Evolutionary conservation across 768 basidiomycete genomes (phyloP).

Genomic region (Amylocystis lapponica): DNA sequence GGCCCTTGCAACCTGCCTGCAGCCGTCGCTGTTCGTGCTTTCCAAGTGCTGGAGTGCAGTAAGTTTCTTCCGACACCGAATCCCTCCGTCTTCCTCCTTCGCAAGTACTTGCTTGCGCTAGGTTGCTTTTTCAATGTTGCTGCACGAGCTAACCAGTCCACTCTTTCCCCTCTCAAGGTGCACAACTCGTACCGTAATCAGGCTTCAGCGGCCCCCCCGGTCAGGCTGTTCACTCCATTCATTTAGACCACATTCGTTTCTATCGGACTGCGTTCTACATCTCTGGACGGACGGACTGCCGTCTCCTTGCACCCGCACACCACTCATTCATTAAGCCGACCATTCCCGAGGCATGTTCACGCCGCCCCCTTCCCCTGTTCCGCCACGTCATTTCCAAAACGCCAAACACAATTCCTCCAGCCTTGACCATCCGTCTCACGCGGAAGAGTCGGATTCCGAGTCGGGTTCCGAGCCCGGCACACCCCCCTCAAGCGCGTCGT

Average conservation of each 20-base stretch:
- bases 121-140: too few species aligned
- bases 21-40: too few species aligned
- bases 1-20: too few species aligned
- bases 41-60: too few species aligned
- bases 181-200: too few species aligned
- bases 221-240: too few species aligned
- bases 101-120: too few species aligned
- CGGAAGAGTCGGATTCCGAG: neutral
- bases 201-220: too few species aligned
- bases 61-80: too few species aligned
- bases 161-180: too few species aligned
- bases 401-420: neutral
- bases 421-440: neutral
- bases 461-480: neutral
- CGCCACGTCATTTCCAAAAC: constrained; percentile 8
- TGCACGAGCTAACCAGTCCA: too few species aligned
- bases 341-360: constrained; percentile 30
- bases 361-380: constrained; percentile 27
- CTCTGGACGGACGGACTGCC: neutral
- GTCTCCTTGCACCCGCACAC: neutral
- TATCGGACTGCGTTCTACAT: neutral
- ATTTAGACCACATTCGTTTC: constrained; percentile 4
- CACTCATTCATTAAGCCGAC: constrained; percentile 1
- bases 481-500: neutral
- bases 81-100: too few species aligned